Percentiles rank a stretch among this genome's conserved stretches.
These are phyloP conservation scores for Furcasterigmium furcatum DNA, from an alignment of 2,329 filamentous ascomycete species.

Conservation along the genomic window DNA sequence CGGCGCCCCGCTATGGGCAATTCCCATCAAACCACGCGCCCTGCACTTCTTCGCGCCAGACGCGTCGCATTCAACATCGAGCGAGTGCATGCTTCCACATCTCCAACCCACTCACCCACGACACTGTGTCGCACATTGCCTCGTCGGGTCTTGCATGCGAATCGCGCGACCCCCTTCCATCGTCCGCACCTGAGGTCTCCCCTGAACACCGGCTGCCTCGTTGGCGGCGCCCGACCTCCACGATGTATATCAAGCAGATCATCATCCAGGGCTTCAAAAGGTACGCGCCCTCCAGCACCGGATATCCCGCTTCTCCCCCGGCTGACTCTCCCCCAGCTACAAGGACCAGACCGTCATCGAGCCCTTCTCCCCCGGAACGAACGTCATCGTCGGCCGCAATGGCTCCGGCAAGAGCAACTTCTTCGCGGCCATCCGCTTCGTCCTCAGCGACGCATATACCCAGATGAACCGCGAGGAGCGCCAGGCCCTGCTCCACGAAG, in stretches of 20 bases:
- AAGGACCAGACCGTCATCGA: slow-evolving; percentile 99
- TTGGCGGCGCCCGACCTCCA: slow-evolving; percentile 21
- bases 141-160: neutral
- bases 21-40: neutral
- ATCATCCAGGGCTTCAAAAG: slow-evolving; percentile 99
- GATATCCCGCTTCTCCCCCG: slow-evolving; percentile 12
- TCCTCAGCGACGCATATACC: slow-evolving; percentile 95
- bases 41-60: slow-evolving; percentile 8
- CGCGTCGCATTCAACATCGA: slow-evolving; percentile 11
- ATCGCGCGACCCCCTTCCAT: slow-evolving; percentile 5
- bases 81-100: slow-evolving; percentile 2
- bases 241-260: slow-evolving; percentile 99
- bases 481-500: slow-evolving; percentile 94
- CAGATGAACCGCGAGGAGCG: slow-evolving; percentile 95
- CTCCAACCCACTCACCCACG: neutral
- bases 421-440: slow-evolving; percentile 98
- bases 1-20: neutral
- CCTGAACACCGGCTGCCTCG: slow-evolving; percentile 9
- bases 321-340: slow-evolving; percentile 60
- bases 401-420: slow-evolving; percentile 99
- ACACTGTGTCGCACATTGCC: no score
- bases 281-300: slow-evolving; percentile 40
- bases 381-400: slow-evolving; percentile 98
- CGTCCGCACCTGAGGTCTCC: slow-evolving; percentile 7
- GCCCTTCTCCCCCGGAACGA: slow-evolving; percentile 94